Conservation (phyloP, 2,329 filamentous ascomycete species). For the Xylariaceae sp. region DNA sequence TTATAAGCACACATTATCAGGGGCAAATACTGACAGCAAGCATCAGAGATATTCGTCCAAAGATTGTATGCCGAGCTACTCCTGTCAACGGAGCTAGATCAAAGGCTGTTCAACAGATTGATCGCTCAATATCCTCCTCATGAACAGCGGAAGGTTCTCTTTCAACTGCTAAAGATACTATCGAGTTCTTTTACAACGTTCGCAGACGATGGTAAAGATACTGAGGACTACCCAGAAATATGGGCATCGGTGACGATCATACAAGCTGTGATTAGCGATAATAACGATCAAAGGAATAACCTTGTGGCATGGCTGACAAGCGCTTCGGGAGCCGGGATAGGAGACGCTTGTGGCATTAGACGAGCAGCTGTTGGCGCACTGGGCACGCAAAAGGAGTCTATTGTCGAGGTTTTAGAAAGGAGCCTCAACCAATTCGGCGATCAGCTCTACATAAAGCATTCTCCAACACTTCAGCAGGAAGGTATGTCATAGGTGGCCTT, state of each 20-base stretch:
- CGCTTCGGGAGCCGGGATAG: slow-evolving; percentile 61
- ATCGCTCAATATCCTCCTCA: slow-evolving; percentile 35
- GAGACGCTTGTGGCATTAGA: slow-evolving; percentile 61
- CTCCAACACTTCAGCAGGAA: slow-evolving; percentile 83
- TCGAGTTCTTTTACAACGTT: slow-evolving; percentile 42
- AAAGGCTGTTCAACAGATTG: slow-evolving; percentile 29
- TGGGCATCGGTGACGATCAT: slow-evolving; percentile 58
- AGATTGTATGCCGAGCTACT: slow-evolving; percentile 22
- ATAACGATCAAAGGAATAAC: slow-evolving; percentile 46
- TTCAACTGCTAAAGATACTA: slow-evolving; percentile 39
- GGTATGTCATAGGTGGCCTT: slow-evolving; percentile 46
- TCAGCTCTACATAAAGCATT: slow-evolving; percentile 79
- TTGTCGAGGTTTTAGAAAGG: slow-evolving; percentile 61
- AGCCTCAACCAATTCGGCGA: slow-evolving; percentile 75
- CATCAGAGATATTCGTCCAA: slow-evolving; percentile 40
- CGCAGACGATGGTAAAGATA: slow-evolving; percentile 30
- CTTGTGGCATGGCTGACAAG: slow-evolving; percentile 63
- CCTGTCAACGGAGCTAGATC: slow-evolving; percentile 17
- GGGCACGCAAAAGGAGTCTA: slow-evolving; percentile 45
- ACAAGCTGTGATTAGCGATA: slow-evolving; percentile 42
- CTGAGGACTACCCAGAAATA: slow-evolving; percentile 37
- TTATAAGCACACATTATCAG: not conserved
- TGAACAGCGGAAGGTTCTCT: slow-evolving; percentile 43
- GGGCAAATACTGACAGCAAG: not conserved
- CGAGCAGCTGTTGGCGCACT: slow-evolving; percentile 61